Conservation (phyloP, 331 rosid genomes). For the Pyrus hybrid region DNA sequence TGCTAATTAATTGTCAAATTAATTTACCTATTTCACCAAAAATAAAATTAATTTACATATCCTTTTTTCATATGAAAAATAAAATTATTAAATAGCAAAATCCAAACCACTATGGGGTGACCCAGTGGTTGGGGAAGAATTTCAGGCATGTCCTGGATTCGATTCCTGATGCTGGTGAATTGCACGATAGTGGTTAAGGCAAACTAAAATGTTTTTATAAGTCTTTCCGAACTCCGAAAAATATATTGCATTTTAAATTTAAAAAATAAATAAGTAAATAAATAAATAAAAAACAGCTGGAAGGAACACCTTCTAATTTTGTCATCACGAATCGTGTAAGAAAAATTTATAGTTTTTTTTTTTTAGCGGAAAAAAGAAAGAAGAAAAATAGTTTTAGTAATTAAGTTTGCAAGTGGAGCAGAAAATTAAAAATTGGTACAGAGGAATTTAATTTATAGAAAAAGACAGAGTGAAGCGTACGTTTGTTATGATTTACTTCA, state of each 20-base stretch:
- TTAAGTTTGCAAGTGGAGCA: neutral
- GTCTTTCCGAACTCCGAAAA: too few species aligned
- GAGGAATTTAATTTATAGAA: too few species aligned
- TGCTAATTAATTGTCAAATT: neutral
- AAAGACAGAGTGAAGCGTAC: constrained; percentile 1
- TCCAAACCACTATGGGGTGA: neutral
- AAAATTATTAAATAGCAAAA: neutral
- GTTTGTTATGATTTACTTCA: constrained; percentile 8
- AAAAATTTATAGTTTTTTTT: too few species aligned
- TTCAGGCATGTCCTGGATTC: too few species aligned
- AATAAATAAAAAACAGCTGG: neutral
- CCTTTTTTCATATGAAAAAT: too few species aligned
- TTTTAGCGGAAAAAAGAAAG: neutral
- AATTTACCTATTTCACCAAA: too few species aligned
- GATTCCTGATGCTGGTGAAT: too few species aligned
- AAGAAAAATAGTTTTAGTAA: neutral
- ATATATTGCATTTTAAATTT: too few species aligned
- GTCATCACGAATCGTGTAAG: neutral
- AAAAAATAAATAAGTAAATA: too few species aligned
- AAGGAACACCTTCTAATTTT: neutral
- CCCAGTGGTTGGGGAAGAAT: too few species aligned
- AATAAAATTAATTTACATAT: too few species aligned
- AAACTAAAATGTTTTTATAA: accelerated
- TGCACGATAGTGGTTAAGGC: too few species aligned
- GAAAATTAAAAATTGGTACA: neutral